Evolutionary conservation across 441 rosid species (phyloP), one percentile per base, ranked within the genome.

Genomic region (Flueggea neowawraea): DNA sequence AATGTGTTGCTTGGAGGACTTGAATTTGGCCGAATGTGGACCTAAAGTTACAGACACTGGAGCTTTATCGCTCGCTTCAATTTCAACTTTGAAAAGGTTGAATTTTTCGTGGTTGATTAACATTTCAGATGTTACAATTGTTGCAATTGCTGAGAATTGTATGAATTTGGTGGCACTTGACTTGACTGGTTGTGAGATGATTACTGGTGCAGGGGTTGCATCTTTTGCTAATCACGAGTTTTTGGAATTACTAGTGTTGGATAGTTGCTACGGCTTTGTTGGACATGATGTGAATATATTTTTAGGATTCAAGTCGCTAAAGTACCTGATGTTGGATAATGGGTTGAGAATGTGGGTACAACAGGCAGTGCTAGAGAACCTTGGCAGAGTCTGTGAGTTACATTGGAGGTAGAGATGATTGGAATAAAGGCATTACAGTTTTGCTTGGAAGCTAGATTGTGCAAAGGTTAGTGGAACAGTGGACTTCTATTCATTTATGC

Each of bases 1-100:
- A 60, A 72, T 82, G 57, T 28, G 44, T 55, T 74, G 78, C 17
- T 70, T 82, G 73, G 84, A 79, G 64, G 86, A 72, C 61, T 53
- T 79, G 71, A 77, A 73, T 62, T 73, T 79, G 14, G 78, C 82
- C 17, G 80, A 79, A 12, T 79, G 87, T 51, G 84, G 87, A 2
- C 80, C 69, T 6, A 73, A 66, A 68, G 72, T 79, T 50, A 82
- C 87, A 9, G 82, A 79, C 59, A 2, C n/a, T 31, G 73, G 80
- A 60, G 80, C 77, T 3, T n/a, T 31, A 12, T 68, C 66, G 6
- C 47, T 82, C 59, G 74, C 84, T 45, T 66, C 67, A 9, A 71
- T 77, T 33, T 14, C 59, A 31, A 66, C 60, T 61, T 73, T 79
- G 15, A 73, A 57, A 58, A 79, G 64, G 64, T 56, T 79, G 66